phyloP scores from a whole-genome alignment of 768 basidiomycete species.

The Mycena crocata region DNA sequence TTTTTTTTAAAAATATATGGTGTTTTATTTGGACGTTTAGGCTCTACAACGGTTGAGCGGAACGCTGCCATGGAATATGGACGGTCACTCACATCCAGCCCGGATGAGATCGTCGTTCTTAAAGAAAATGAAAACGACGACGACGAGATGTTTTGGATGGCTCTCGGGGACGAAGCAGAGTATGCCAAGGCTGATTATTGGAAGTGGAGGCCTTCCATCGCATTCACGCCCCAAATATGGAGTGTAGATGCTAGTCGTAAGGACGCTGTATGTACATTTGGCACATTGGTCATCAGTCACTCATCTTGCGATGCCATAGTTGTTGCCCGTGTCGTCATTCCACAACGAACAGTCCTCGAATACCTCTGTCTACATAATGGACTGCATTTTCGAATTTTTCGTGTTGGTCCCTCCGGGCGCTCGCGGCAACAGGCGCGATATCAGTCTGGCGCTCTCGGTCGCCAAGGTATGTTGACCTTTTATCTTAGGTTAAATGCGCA shows the following conservation, averaged over 20 bases:
- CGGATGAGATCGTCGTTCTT: constrained; percentile 63
- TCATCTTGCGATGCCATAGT: constrained; percentile 50
- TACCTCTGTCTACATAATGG: constrained; percentile 70
- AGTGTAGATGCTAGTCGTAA: constrained; percentile 57
- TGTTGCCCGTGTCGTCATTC: constrained; percentile 58
- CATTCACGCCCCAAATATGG: constrained; percentile 69
- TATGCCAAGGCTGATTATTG: constrained; percentile 88
- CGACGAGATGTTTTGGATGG: constrained; percentile 90
- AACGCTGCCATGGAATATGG: constrained; percentile 74
- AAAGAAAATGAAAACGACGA: constrained; percentile 72
- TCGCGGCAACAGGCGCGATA: constrained; percentile 68
- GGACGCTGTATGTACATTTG: constrained; percentile 52
- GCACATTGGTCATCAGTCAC: constrained; percentile 12
- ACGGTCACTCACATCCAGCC: constrained; percentile 52
- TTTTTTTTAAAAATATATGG: too few relatives aligned
- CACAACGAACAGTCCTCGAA: constrained; percentile 51
- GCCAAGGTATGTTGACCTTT: constrained; percentile 54
- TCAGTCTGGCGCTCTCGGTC: constrained; percentile 68
- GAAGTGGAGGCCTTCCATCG: constrained; percentile 67
- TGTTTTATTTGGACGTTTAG: too few relatives aligned
- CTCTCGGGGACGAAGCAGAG: constrained; percentile 73
- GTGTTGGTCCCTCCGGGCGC: constrained; percentile 77
- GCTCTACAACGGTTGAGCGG: constrained; percentile 68
- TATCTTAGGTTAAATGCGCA: not conserved
- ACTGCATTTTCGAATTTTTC: constrained; percentile 86